Conservation (phyloP, 2,329 filamentous ascomycete genomes). For the Beauveria brongniartii region DNA sequence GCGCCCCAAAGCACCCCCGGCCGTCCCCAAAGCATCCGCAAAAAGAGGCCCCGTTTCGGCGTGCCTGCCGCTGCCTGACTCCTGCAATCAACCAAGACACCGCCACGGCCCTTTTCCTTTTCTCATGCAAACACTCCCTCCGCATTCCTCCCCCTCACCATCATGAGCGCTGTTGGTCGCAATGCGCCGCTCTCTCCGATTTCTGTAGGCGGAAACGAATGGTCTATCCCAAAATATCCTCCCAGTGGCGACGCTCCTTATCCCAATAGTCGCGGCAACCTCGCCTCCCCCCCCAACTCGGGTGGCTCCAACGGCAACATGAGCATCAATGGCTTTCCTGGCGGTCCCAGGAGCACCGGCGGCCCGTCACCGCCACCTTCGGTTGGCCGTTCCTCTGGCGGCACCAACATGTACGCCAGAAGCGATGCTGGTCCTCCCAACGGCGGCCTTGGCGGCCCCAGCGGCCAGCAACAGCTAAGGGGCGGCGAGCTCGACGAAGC, state of each 20-base stretch:
- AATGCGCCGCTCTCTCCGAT: constrained; percentile 74
- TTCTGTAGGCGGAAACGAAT: constrained; percentile 77
- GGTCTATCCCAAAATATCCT: constrained; percentile 65
- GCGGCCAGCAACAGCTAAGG: neutral
- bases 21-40: neutral
- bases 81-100: constrained; percentile 16
- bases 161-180: constrained; percentile 54
- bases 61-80: constrained; percentile 8
- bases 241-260: constrained; percentile 45
- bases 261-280: constrained; percentile 47
- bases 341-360: constrained; percentile 47
- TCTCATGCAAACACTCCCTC: constrained; percentile 19
- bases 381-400: constrained; percentile 75
- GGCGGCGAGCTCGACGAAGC: constrained; percentile 52
- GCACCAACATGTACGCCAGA: constrained; percentile 60
- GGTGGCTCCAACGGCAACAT: constrained; percentile 48
- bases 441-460: constrained; percentile 17
- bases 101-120: constrained; percentile 1
- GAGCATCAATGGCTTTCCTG: constrained; percentile 54
- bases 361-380: constrained; percentile 82
- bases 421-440: constrained; percentile 55
- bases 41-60: neutral
- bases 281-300: constrained; percentile 63
- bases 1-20: neutral
- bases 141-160: constrained; percentile 22